Evolutionary conservation across 148 eudicot genomes (phyloP).

Genomic region (Oxyria digyna): DNA sequence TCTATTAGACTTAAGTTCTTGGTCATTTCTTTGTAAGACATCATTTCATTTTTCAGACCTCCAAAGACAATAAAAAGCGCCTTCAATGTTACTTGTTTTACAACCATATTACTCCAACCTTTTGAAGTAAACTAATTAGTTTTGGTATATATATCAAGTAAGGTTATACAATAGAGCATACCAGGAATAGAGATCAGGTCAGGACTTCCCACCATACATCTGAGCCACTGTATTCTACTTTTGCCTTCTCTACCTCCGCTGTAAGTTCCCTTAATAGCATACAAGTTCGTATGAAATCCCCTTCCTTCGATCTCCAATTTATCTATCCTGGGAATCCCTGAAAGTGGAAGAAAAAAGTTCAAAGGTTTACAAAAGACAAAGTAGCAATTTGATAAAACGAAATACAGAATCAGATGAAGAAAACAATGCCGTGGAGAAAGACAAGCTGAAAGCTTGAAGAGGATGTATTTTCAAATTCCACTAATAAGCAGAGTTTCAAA

Average conservation of each 20-base stretch:
- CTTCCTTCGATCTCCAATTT: slow-evolving; percentile 97
- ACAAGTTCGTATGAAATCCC: slow-evolving; percentile 95
- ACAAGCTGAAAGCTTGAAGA: neutral
- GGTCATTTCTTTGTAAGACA: neutral
- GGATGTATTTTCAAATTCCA: neutral
- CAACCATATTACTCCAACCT: neutral
- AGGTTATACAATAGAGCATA: slow-evolving; percentile 21
- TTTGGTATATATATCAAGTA: neutral
- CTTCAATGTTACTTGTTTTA: neutral
- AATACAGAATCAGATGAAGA: neutral
- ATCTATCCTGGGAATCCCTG: slow-evolving; percentile 80
- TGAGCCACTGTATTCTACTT: slow-evolving; percentile 97
- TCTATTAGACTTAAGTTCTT: neutral
- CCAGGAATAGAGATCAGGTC: slow-evolving; percentile 95
- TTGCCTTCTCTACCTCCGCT: slow-evolving; percentile 95
- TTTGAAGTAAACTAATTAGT: neutral
- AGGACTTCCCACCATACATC: slow-evolving; percentile 99
- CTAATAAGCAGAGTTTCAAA: neutral
- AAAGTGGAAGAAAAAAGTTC: slow-evolving; percentile 5
- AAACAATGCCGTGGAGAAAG: neutral
- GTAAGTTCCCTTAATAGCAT: slow-evolving; percentile 77
- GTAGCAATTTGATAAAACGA: neutral
- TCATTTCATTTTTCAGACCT: neutral
- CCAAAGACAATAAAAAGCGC: neutral
- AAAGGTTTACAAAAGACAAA: neutral